Evolutionary conservation across 495 filamentous ascomycete species (phyloP).

Genomic region (Annulohypoxylon nitens): DNA sequence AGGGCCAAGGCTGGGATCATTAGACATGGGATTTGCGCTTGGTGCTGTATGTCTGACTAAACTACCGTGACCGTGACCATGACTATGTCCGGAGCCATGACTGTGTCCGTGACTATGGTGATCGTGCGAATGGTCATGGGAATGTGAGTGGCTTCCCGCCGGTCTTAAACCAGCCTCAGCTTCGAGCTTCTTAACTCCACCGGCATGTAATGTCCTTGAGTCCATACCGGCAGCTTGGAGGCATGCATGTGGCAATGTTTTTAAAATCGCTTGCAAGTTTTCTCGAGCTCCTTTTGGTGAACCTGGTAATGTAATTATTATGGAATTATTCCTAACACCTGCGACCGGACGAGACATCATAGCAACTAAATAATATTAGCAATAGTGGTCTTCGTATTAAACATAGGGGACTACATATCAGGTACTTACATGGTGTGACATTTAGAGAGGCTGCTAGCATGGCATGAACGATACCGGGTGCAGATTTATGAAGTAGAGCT

Average conservation of each 20-base stretch:
- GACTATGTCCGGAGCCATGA: conserved; percentile 70
- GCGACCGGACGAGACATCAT: conserved; percentile 97
- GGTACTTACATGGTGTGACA: conserved; percentile 85
- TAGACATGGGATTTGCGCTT: conserved; percentile 73
- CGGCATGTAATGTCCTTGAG: conserved; percentile 83
- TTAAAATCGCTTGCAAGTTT: conserved; percentile 92
- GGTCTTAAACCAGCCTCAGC: conserved; percentile 76
- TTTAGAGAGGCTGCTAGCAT: conserved; percentile 90
- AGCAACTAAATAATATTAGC: conserved; percentile 72
- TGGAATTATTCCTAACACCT: conserved; percentile 82
- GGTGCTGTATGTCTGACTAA: conserved; percentile 79
- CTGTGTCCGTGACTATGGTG: conserved; percentile 67
- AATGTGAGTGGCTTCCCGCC: conserved; percentile 38
- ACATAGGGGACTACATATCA: neutral
- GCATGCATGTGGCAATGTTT: conserved; percentile 92
- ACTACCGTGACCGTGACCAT: conserved; percentile 75
- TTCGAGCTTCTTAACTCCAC: conserved; percentile 87
- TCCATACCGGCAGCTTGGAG: conserved; percentile 85
- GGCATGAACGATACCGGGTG: conserved; percentile 89
- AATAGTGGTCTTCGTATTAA: neutral
- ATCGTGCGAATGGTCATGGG: conserved; percentile 43
- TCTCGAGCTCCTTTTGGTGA: conserved; percentile 97
- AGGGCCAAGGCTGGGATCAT: conserved; percentile 85
- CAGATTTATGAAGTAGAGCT: conserved; percentile 85
- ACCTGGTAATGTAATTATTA: conserved; percentile 92